Evolutionary conservation across 306 rosid species (phyloP), one percentile per base, ranked within the genome.

Genomic region (Castanea mollissima): DNA sequence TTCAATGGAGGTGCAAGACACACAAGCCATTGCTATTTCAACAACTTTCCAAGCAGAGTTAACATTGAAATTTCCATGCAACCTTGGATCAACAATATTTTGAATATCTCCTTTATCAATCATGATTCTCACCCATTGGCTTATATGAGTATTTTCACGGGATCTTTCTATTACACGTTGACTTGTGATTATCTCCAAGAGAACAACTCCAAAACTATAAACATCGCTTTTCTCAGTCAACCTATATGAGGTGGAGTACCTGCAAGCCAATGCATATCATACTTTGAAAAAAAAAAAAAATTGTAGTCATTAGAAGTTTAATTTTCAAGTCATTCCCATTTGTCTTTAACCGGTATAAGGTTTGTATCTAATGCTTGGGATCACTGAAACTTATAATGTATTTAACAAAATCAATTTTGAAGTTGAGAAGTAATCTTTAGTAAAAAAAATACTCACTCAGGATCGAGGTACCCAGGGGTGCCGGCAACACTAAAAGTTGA

Each of bases 381-480:
- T 35, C 44, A 35, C 2, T 35, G 10, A 35, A 6, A 1, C 44
- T 35, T 35, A 38, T 38, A 6, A 38, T 38, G 0, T 1, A 38
- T 38, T 38, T 38, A 38, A 38, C 2, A 0, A 0, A 38, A 38
- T 38, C 10, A 38, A 6, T 38, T 11, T 46, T 46, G 1, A 46
- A 46, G 4, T 31, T 23, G 12, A 60, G 49, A 18, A 51, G 44
- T 44, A 58, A 13, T 69, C 10, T 38, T 38, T 6, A 38, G 18
- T 51, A 46, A 55, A 55, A 46, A 58, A 13, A 3, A 12, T 31
- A 82, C 92, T 83, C 85, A 82, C 91, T 76, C 79, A n/a, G 86
- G 93, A 46, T 80, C 85, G 4, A 78, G 20, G 81, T 86, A 85
- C 38, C 93, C 84, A 0, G 76, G 81, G 27, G 89, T 88, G 27